phyloP scores from a whole-genome alignment of 495 filamentous ascomycete genomes.

The Neurospora pannonica region DNA sequence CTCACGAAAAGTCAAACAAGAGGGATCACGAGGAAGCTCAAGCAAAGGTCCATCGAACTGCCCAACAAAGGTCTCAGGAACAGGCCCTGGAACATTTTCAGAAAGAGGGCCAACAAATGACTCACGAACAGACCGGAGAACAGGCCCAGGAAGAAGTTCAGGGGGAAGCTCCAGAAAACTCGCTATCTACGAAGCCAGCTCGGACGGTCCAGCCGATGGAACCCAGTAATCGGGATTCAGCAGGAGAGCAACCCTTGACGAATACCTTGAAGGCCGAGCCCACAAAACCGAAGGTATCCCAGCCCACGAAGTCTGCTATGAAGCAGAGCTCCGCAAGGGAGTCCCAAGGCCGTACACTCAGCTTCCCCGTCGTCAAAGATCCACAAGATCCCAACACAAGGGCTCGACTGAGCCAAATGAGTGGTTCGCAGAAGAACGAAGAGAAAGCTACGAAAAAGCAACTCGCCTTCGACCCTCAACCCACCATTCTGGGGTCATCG shows the following conservation, averaged over 20 bases:
- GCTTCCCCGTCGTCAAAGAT: conserved; percentile 74
- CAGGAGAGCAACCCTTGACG: neutral
- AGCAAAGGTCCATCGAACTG: neutral
- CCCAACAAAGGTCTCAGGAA: neutral
- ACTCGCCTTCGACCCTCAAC: conserved; percentile 25
- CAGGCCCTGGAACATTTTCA: neutral
- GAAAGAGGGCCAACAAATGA: neutral
- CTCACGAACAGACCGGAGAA: neutral
- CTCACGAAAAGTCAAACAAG: neutral
- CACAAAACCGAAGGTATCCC: conserved; percentile 7
- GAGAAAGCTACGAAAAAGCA: conserved; percentile 26
- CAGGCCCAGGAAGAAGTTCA: neutral
- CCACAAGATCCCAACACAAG: conserved; percentile 56
- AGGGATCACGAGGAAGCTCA: neutral
- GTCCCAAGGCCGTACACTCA: conserved; percentile 33
- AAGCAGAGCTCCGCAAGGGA: conserved; percentile 12
- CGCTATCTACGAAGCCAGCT: neutral
- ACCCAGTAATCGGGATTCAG: too few species aligned
- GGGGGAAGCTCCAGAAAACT: neutral
- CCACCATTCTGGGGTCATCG: conserved; percentile 4
- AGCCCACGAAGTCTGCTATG: conserved; percentile 7
- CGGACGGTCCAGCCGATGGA: neutral
- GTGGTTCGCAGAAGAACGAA: conserved; percentile 32
- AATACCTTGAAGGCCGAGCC: neutral
- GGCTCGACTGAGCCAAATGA: conserved; percentile 59